Conservation (phyloP, 2,329 filamentous ascomycete species). For the Talaromyces rugulosus region DNA sequence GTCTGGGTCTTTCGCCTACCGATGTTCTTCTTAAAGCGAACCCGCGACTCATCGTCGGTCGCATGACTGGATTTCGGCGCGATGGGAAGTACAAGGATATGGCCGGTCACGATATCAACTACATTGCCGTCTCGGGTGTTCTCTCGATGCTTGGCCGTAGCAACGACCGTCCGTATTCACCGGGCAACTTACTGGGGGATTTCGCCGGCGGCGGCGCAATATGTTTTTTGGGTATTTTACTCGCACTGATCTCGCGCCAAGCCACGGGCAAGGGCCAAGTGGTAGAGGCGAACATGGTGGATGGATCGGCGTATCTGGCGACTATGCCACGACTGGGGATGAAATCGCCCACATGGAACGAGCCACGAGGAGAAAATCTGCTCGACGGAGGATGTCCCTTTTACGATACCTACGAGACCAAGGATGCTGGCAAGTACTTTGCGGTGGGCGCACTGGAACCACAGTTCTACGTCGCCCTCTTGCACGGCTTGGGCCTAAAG, state of each 20-base stretch:
- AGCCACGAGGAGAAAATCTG: constrained; percentile 67
- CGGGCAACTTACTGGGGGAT: constrained; percentile 80
- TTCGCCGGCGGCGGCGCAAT: constrained; percentile 85
- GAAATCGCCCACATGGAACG: constrained; percentile 60
- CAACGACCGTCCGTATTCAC: constrained; percentile 68
- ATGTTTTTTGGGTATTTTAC: constrained; percentile 74
- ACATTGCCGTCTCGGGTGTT: constrained; percentile 81
- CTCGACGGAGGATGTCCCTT: constrained; percentile 83
- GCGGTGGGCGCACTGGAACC: constrained; percentile 89
- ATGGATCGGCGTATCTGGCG: constrained; percentile 74
- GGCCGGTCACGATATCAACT: constrained; percentile 96
- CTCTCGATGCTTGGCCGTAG: constrained; percentile 70
- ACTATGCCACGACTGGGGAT: constrained; percentile 68
- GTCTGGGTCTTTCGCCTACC: constrained; percentile 69
- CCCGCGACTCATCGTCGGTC: constrained; percentile 71
- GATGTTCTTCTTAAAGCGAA: constrained; percentile 63
- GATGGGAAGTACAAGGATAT: constrained; percentile 81
- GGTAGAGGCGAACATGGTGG: constrained; percentile 96
- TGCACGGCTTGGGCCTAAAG: constrained; percentile 62
- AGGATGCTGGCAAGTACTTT: constrained; percentile 68
- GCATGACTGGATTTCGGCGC: constrained; percentile 85
- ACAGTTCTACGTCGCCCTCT: constrained; percentile 69
- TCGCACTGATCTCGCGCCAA: constrained; percentile 68
- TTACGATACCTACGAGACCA: constrained; percentile 85
- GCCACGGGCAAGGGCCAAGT: constrained; percentile 72